Base-by-base conservation (phyloP, 2,329 filamentous ascomycete species). In the Myrmaecium sp. region DNA sequence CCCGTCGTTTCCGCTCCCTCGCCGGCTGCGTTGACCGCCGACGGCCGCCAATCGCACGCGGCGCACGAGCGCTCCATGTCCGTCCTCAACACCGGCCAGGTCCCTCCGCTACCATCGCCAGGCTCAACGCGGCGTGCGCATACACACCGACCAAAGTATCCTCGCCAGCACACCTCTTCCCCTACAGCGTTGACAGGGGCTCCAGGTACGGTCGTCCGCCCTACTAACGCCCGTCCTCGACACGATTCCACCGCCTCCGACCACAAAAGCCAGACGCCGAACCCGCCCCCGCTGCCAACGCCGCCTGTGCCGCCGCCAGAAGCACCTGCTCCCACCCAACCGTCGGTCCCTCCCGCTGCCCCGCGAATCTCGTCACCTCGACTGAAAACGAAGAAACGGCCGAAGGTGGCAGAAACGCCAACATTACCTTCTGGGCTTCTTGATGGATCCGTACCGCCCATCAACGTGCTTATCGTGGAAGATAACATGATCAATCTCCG, bases 401-500 rank as follows among this genome's bases (percentile, higher is more conserved):
- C 47, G 8, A 58, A 49, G 32, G 44, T 44, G 24, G 34, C 37
- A 25, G 47, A 43, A 30, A 43, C 33, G 30, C 44, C 41, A 26
- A 47, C 46, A 18, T 44, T 76, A 33, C 65, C 66, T 14, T 61
- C 73, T 4, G 73, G 69, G 16, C 38, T 51, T 17, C 65, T 92
- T 15, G 82, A 86, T 38, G 76, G 74, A 28, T 74, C 74, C 2
- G 82, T 95, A 1, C 89, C 89, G 5, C 86, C 89, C 1, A 95
- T 98, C 56, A 95, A 92, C 40, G 84, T 95, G 5, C 63, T 98
- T 22, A 93, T 98, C 33, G 89, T 98, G 9, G 89, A 98, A 57
- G 89, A 98, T 57, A 98, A 98, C 51, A 83, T 89, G 36, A 95
- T 98, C 64, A 98, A 95, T 46, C 60, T 95, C 38, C 80, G 82